Conservation (phyloP, 257 asterid species). For the Solanum chiquidenum region DNA sequence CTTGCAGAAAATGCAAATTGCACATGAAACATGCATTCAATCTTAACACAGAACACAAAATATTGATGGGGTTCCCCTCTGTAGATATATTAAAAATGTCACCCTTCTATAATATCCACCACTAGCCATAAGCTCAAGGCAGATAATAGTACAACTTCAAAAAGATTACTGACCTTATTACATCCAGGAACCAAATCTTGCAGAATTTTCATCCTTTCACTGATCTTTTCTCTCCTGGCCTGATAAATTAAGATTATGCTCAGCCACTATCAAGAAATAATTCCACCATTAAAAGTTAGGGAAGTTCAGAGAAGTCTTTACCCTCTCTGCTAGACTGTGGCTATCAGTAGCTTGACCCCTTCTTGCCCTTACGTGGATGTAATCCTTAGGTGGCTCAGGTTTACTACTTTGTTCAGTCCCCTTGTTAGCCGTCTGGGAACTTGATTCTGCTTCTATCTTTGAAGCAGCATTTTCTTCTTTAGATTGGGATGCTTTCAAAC, state of each 20-base stretch:
- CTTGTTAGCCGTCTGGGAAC: slow-evolving; percentile 40
- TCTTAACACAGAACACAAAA: not conserved
- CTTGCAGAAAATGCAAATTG: not conserved
- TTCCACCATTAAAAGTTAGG: not conserved
- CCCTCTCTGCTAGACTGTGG: slow-evolving; percentile 94
- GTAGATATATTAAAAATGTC: not conserved
- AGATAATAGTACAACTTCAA: not conserved
- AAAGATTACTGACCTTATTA: slow-evolving; percentile 45
- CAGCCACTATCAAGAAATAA: not conserved
- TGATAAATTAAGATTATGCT: slow-evolving; percentile 9
- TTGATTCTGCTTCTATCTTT: slow-evolving; percentile 43
- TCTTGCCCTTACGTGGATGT: slow-evolving; percentile 90
- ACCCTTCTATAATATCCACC: not conserved
- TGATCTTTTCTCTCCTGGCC: slow-evolving; percentile 93
- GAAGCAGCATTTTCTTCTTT: slow-evolving; percentile 26
- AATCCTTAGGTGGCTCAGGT: slow-evolving; percentile 77
- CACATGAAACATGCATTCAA: not conserved
- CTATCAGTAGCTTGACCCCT: slow-evolving; percentile 98
- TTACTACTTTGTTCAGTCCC: slow-evolving; percentile 36
- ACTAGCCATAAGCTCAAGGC: not conserved
- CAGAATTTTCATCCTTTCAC: slow-evolving; percentile 91
- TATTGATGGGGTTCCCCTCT: not conserved
- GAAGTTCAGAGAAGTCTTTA: slow-evolving; percentile 7
- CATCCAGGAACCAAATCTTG: slow-evolving; percentile 97
- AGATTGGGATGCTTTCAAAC: slow-evolving; percentile 27